These are phyloP conservation scores for Bolboschoenoplectus hybrid DNA, from an alignment of 202 grass and related monocot genomes.

Conservation along the genomic window DNA sequence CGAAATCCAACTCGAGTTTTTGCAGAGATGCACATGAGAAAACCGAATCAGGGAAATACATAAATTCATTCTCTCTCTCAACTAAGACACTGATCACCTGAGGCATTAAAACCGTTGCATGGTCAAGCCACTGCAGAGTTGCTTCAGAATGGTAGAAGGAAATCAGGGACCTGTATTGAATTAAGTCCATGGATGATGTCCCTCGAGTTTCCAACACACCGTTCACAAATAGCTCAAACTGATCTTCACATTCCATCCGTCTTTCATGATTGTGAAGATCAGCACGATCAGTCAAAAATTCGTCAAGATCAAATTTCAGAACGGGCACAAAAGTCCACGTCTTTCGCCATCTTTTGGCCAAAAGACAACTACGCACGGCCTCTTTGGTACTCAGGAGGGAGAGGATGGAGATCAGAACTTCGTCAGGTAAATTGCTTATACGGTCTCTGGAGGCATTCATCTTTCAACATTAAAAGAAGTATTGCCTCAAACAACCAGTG, in stretches of 20 bases:
- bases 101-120: neutral
- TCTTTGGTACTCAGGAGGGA: neutral
- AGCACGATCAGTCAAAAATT: neutral
- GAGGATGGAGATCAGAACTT: neutral
- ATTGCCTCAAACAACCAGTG: neutral
- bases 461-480: neutral
- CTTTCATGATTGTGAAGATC: neutral
- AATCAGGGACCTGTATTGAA: neutral
- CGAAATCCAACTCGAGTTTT: neutral
- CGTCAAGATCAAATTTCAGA: neutral
- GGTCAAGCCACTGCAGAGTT: neutral
- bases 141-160: neutral
- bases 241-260: neutral
- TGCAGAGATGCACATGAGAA: neutral
- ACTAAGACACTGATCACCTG: neutral
- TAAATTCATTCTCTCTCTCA: neutral
- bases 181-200: neutral
- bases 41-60: neutral
- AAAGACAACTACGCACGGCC: neutral
- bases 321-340: neutral
- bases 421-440: neutral
- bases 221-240: slow-evolving; percentile 1
- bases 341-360: slow-evolving; percentile 17
- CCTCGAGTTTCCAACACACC: neutral
- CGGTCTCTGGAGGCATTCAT: neutral